Percentiles rank a stretch among this genome's conserved stretches.
These are phyloP conservation scores for Macrophomina tecta DNA, from an alignment of 2,329 filamentous ascomycete species.

Conservation along the genomic window DNA sequence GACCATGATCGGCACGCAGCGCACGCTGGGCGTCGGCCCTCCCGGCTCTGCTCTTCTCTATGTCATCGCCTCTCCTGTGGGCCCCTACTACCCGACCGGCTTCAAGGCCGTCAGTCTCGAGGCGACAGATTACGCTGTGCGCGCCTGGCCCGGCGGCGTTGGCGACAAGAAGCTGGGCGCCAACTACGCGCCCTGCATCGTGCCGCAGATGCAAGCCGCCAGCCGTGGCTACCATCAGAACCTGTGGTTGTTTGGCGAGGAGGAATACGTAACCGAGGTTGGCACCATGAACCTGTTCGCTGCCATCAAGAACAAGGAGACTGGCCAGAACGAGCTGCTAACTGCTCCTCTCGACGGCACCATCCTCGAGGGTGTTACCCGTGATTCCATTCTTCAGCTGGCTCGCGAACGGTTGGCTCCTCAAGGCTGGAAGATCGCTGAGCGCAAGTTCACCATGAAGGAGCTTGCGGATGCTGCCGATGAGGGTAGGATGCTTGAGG, in stretches of 20 bases:
- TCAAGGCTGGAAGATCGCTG: slow-evolving; percentile 85
- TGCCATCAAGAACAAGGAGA: slow-evolving; percentile 82
- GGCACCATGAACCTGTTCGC: slow-evolving; percentile 99
- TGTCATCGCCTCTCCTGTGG: slow-evolving; percentile 94
- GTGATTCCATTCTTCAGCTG: slow-evolving; percentile 87
- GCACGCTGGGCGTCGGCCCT: slow-evolving; percentile 89
- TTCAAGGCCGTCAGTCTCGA: slow-evolving; percentile 97
- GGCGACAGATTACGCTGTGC: slow-evolving; percentile 94
- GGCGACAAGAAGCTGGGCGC: slow-evolving; percentile 98
- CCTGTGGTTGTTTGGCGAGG: slow-evolving; percentile 94
- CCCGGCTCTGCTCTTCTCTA: slow-evolving; percentile 91
- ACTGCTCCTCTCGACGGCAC: slow-evolving; percentile 97
- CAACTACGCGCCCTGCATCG: slow-evolving; percentile 98
- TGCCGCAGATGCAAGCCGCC: slow-evolving; percentile 93
- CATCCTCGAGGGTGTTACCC: slow-evolving; percentile 91
- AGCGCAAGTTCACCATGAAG: slow-evolving; percentile 91
- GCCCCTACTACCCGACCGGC: slow-evolving; percentile 96
- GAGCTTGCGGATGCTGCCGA: slow-evolving; percentile 80
- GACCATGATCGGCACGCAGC: slow-evolving; percentile 96
- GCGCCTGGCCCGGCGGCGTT: slow-evolving; percentile 96
- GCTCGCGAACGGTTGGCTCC: slow-evolving; percentile 82
- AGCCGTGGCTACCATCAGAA: slow-evolving; percentile 96
- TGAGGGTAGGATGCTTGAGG: slow-evolving; percentile 87
- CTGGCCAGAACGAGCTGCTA: slow-evolving; percentile 87
- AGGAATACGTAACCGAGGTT: slow-evolving; percentile 95